These are phyloP conservation scores for Dacryopinax primogenitus DNA, from an alignment of 768 basidiomycete species.

Conservation along the genomic window DNA sequence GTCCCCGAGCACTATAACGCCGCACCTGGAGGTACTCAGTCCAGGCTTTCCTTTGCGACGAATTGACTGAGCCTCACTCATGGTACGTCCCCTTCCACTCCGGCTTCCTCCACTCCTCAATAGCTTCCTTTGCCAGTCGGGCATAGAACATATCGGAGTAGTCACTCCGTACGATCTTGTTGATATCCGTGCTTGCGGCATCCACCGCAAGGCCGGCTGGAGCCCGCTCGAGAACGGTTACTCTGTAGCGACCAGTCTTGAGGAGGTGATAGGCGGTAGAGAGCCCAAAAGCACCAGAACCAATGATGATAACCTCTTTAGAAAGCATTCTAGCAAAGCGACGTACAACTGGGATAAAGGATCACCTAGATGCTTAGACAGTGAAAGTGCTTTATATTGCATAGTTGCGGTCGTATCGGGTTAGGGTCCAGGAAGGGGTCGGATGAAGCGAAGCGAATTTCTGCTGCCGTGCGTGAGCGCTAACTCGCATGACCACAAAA, in stretches of 20 bases:
- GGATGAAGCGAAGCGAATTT: too few relatives aligned
- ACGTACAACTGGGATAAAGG: too few relatives aligned
- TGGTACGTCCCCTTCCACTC: slow-evolving; percentile 24
- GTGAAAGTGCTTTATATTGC: too few relatives aligned
- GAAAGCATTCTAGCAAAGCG: background rate
- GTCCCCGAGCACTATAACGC: slow-evolving; percentile 45
- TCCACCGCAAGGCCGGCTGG: slow-evolving; percentile 26
- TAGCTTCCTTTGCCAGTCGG: slow-evolving; percentile 23
- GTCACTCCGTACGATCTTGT: slow-evolving; percentile 2
- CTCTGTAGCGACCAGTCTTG: slow-evolving; percentile 20
- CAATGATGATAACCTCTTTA: slow-evolving; percentile 18
- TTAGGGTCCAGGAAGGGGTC: too few relatives aligned
- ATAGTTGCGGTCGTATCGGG: too few relatives aligned
- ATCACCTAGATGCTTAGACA: background rate
- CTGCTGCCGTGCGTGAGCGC: too few relatives aligned
- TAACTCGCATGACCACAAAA: too few relatives aligned
- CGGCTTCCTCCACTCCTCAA: slow-evolving; percentile 25
- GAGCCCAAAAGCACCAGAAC: slow-evolving; percentile 27
- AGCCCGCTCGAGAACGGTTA: slow-evolving; percentile 26
- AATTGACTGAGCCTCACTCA: slow-evolving; percentile 24
- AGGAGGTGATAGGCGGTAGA: slow-evolving; percentile 28
- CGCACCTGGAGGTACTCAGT: slow-evolving; percentile 43
- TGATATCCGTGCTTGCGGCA: slow-evolving; percentile 24
- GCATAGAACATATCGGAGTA: slow-evolving; percentile 16
- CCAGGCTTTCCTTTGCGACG: too few relatives aligned